Conservation (phyloP, 2,329 filamentous ascomycete species). For the Trichophyton simii region DNA sequence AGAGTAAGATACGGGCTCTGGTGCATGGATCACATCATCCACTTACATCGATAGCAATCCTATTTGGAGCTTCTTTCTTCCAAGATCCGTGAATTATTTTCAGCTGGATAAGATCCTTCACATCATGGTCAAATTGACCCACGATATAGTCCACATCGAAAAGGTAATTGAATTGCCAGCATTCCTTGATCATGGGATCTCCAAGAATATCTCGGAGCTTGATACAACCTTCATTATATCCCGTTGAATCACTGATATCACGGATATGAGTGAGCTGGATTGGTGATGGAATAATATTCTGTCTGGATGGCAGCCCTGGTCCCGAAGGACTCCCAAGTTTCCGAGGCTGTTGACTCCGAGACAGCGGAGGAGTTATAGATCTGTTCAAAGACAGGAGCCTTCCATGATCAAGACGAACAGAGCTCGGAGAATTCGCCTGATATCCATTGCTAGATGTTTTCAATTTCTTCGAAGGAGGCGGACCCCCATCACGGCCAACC, state of each 20-base stretch:
- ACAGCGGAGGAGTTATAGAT: constrained; percentile 21
- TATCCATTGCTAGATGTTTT: constrained; percentile 8
- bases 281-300: constrained; percentile 44
- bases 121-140: constrained; percentile 46
- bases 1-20: background rate
- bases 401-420: background rate
- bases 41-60: constrained; percentile 45
- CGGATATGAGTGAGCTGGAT: constrained; percentile 58
- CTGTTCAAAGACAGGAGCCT: constrained; percentile 20
- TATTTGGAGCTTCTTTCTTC: constrained; percentile 53
- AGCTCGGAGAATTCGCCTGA: background rate
- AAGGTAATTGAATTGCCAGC: constrained; percentile 46
- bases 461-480: constrained; percentile 10
- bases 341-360: background rate
- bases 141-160: constrained; percentile 50
- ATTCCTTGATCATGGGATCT: constrained; percentile 57
- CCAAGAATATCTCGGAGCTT: constrained; percentile 56
- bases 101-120: constrained; percentile 40
- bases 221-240: constrained; percentile 54
- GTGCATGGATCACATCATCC: background rate
- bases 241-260: constrained; percentile 43
- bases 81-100: constrained; percentile 53
- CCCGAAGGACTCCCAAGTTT: background rate
- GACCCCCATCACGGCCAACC: background rate
- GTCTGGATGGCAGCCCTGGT: background rate